Conservation (phyloP, 257 asterid genomes). For the Verbascum thapsus region DNA sequence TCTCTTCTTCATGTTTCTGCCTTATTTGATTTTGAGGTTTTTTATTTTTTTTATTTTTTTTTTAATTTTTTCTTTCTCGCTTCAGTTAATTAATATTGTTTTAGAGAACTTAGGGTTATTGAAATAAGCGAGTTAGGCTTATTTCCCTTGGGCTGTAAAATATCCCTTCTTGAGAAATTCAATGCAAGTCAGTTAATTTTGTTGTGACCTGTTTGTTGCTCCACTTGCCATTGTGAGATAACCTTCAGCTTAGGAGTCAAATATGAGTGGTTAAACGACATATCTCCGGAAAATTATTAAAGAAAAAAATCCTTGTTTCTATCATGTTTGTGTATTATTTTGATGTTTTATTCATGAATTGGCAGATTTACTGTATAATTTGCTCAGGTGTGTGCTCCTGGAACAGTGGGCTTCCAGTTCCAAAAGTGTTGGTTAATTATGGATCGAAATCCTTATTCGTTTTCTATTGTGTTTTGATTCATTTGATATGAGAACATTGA, state of each 20-base stretch:
- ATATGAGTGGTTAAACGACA: constrained; percentile 10
- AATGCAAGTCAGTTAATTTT: neutral
- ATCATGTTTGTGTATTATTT: neutral
- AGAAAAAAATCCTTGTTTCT: neutral
- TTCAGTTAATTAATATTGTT: neutral
- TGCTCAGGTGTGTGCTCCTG: too few relatives aligned
- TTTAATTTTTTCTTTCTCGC: neutral
- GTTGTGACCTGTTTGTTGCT: neutral
- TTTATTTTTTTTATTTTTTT: too few relatives aligned
- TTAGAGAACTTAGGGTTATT: constrained; percentile 30
- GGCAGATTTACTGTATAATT: neutral
- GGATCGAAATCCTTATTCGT: too few relatives aligned
- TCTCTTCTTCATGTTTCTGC: constrained; percentile 4
- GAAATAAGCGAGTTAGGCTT: too few relatives aligned
- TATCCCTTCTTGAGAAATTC: neutral
- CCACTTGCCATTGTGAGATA: neutral
- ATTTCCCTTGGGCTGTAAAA: too few relatives aligned
- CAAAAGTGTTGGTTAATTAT: too few relatives aligned
- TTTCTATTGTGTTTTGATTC: too few relatives aligned
- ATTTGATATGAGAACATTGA: too few relatives aligned
- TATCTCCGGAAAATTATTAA: neutral
- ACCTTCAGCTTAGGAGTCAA: neutral
- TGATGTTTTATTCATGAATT: neutral
- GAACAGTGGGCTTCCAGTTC: too few relatives aligned
- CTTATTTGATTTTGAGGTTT: neutral